phyloP scores from a whole-genome alignment of 805 yeast species.

The Ogataea ramenticola region DNA sequence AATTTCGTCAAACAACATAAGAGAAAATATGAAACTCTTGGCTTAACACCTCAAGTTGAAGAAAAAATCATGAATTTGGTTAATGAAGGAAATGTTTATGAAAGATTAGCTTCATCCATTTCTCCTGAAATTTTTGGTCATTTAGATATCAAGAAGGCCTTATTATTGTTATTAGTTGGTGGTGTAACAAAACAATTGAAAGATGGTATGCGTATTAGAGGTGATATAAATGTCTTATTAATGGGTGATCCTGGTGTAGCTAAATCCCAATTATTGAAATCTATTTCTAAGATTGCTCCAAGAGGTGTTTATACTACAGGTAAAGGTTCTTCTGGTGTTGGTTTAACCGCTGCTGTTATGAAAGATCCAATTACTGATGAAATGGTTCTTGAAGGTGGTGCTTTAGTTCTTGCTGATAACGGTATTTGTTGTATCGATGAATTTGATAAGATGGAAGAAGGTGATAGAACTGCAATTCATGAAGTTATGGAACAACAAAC shows the following conservation, averaged over 20 bases:
- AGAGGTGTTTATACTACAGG: constrained; percentile 97
- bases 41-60: constrained; percentile 49
- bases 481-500: constrained; percentile 99
- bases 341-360: constrained; percentile 98
- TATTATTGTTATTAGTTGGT: constrained; percentile 78
- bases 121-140: constrained; percentile 98
- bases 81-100: constrained; percentile 64
- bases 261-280: constrained; percentile 89
- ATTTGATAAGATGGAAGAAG: constrained; percentile 97
- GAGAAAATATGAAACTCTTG: constrained; percentile 68
- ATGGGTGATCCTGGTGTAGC: constrained; percentile 99
- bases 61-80: constrained; percentile 49
- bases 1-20: constrained; percentile 84
- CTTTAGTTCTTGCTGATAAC: constrained; percentile 91
- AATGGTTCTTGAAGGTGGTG: constrained; percentile 97
- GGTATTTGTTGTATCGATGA: constrained; percentile 99
- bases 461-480: constrained; percentile 94
- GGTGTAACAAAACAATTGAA: constrained; percentile 94
- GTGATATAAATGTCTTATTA: constrained; percentile 89
- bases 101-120: constrained; percentile 74
- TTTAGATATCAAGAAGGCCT: constrained; percentile 85
- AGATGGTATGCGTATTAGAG: constrained; percentile 96
- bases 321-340: constrained; percentile 98
- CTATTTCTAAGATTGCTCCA: constrained; percentile 89
- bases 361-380: constrained; percentile 98